phyloP scores from a whole-genome alignment of 2,329 filamentous ascomycete species.

The Trichoderma simmonsii region DNA sequence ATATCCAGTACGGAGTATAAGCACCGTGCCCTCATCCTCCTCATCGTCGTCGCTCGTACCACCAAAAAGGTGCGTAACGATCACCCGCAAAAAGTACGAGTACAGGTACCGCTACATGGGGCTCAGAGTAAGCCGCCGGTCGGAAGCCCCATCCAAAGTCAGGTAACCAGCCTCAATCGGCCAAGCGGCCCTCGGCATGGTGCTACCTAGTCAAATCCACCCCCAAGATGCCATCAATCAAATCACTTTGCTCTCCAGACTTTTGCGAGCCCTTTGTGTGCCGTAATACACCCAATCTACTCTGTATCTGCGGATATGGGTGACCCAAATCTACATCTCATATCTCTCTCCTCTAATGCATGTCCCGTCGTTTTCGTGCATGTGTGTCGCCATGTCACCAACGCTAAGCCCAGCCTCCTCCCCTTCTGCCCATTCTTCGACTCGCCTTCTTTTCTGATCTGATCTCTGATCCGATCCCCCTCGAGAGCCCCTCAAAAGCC shows the following conservation, averaged over 20 bases:
- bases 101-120: background rate
- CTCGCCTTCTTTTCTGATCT: background rate
- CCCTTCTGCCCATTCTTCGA: background rate
- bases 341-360: background rate
- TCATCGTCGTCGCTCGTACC: background rate
- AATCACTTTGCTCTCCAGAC: background rate
- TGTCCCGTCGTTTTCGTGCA: background rate
- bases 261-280: background rate
- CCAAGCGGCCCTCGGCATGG: conserved; percentile 12
- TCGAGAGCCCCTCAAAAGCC: background rate
- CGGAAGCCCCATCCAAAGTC: background rate
- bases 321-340: background rate
- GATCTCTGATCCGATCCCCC: background rate
- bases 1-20: background rate
- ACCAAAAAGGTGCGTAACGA: background rate
- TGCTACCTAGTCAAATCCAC: background rate
- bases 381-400: background rate
- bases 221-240: conserved; percentile 2
- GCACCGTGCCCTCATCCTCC: background rate
- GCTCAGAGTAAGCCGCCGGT: background rate
- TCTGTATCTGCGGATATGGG: background rate
- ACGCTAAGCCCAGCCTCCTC: background rate
- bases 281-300: conserved; percentile 1
- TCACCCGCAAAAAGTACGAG: background rate
- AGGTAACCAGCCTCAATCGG: conserved; percentile 13